A percentile compares a stretch with the other conserved stretches of the same genome.
Evolutionary conservation across 2,329 filamentous ascomycete genomes (phyloP).

Genomic region (Fusarium chlamydosporum): DNA sequence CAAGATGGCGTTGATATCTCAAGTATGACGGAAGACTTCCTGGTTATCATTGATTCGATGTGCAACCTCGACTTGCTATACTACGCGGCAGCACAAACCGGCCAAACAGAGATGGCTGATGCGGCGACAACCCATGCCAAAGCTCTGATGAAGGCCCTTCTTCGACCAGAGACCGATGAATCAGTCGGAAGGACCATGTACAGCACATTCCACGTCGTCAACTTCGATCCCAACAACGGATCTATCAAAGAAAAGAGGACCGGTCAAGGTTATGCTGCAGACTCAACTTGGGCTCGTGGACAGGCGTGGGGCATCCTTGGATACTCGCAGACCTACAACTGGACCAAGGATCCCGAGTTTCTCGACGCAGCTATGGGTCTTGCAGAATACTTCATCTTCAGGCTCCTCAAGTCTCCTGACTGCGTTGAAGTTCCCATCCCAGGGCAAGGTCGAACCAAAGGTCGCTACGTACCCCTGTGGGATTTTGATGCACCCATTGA

Average conservation of each 20-base stretch:
- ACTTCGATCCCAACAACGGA: slow-evolving; percentile 62
- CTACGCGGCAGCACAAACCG: slow-evolving; percentile 54
- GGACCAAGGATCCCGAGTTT: slow-evolving; percentile 62
- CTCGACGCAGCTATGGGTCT: slow-evolving; percentile 61
- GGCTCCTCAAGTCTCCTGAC: slow-evolving; percentile 55
- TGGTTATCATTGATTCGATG: slow-evolving; percentile 62
- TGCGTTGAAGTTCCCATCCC: slow-evolving; percentile 47
- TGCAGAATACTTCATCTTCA: slow-evolving; percentile 64
- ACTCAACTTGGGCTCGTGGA: slow-evolving; percentile 66
- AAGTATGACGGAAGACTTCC: slow-evolving; percentile 54
- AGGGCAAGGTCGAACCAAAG: slow-evolving; percentile 25
- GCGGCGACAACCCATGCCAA: slow-evolving; percentile 58
- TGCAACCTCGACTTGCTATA: slow-evolving; percentile 58
- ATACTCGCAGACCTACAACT: slow-evolving; percentile 64
- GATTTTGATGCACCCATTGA: slow-evolving; percentile 64
- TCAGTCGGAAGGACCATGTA: slow-evolving; percentile 46
- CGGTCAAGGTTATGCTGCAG: slow-evolving; percentile 62
- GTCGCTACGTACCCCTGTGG: slow-evolving; percentile 54
- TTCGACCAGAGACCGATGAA: slow-evolving; percentile 55
- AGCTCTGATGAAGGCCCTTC: slow-evolving; percentile 57
- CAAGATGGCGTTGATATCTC: slow-evolving; percentile 53
- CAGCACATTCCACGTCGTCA: slow-evolving; percentile 63
- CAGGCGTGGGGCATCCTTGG: slow-evolving; percentile 67
- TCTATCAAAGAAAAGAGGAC: slow-evolving; percentile 61
- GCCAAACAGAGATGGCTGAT: slow-evolving; percentile 46